Evolutionary conservation across 2,329 filamentous ascomycete genomes (phyloP).

Genomic region (Helicocarpus griseus): DNA sequence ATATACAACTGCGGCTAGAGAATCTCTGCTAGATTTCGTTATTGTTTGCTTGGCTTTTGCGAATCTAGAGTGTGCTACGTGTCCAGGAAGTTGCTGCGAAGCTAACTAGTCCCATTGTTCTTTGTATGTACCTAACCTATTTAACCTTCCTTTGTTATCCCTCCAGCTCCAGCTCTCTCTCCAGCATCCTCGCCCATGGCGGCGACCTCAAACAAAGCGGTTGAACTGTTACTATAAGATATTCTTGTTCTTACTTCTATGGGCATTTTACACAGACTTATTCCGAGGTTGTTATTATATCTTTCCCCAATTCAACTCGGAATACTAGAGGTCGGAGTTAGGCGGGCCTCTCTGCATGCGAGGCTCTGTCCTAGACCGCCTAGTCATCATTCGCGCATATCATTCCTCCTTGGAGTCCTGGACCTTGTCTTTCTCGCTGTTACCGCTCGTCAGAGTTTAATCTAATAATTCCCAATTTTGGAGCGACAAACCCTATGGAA

Average conservation of each 20-base stretch:
- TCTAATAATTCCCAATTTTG: not conserved
- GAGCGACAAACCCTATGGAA: conserved; percentile 22
- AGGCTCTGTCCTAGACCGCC: not conserved
- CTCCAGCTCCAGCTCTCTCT: too few species aligned
- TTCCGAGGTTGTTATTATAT: too few species aligned
- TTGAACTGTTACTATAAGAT: not conserved
- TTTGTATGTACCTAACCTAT: not conserved
- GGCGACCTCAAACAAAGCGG: not conserved
- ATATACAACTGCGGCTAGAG: too few species aligned
- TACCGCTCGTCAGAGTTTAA: not conserved
- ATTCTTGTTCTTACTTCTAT: not conserved
- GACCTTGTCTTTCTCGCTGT: not conserved
- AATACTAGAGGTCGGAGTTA: too few species aligned
- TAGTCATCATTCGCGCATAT: not conserved
- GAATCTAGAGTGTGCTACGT: too few species aligned
- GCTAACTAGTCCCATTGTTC: not conserved
- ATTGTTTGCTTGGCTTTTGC: too few species aligned
- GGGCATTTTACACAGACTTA: not conserved
- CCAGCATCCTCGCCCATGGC: too few species aligned
- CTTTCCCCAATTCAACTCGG: not conserved
- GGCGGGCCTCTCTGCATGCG: not conserved
- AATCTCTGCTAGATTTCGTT: too few species aligned
- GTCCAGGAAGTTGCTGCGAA: too few species aligned
- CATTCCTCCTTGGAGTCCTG: not conserved
- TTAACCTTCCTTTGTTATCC: not conserved